phyloP scores from a whole-genome alignment of 129 eudicot genomes.

The Kitagawia praeruptora region DNA sequence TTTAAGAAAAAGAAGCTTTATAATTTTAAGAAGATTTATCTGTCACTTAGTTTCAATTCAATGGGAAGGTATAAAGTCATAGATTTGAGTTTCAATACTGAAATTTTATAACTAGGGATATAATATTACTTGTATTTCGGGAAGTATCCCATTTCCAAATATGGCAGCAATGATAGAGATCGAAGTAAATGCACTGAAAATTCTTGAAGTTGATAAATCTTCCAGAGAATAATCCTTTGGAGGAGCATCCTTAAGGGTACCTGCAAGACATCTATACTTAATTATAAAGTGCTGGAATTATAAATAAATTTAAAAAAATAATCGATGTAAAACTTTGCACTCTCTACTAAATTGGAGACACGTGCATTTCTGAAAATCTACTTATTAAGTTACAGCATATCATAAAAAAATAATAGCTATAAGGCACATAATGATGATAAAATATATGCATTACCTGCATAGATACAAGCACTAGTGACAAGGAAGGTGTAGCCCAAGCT shows the following conservation, averaged over 20 bases:
- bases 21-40: background rate
- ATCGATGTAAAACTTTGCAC: background rate
- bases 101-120: background rate
- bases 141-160: conserved; percentile 89
- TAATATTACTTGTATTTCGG: conserved; percentile 65
- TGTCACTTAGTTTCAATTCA: background rate
- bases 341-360: background rate
- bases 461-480: conserved; percentile 68
- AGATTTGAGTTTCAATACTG: background rate
- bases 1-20: background rate
- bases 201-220: conserved; percentile 35
- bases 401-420: background rate
- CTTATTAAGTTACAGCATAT: background rate
- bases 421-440: background rate
- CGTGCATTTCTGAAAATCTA: conserved; percentile 6
- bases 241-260: conserved; percentile 58
- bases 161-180: conserved; percentile 90
- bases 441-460: conserved; percentile 42
- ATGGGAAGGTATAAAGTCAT: background rate
- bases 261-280: conserved; percentile 19
- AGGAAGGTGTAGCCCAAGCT: conserved; percentile 74
- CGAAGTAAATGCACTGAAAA: conserved; percentile 75
- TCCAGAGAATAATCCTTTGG: conserved; percentile 73
- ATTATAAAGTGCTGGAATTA: background rate
- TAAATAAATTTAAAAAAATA: too few species aligned